Conservation (phyloP, 2,329 filamentous ascomycete genomes). For the Pestalotiopsis sp. region DNA sequence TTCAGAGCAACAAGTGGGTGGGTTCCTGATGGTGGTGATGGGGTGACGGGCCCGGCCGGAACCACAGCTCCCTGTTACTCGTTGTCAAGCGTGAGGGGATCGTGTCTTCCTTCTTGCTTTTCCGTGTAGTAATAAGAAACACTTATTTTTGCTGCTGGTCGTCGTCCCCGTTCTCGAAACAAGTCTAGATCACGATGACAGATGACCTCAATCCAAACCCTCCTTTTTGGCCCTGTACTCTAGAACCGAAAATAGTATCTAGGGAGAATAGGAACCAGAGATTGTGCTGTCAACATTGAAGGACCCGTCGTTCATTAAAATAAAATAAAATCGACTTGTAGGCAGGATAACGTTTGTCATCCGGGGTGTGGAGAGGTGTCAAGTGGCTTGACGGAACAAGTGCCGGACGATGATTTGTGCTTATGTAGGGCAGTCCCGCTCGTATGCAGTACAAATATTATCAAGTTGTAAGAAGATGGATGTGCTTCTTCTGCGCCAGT, state of each 20-base stretch:
- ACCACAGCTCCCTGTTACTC: conserved; percentile 1
- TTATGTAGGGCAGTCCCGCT: not conserved
- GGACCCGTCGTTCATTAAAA: not conserved
- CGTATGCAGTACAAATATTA: not conserved
- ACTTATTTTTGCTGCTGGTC: not conserved
- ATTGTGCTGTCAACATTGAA: not conserved
- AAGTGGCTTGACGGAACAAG: not conserved
- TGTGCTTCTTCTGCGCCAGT: not conserved
- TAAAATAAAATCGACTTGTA: not conserved
- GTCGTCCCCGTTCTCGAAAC: not conserved
- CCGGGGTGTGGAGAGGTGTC: not conserved
- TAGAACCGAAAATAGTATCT: not conserved
- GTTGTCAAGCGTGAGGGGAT: not conserved
- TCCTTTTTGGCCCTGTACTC: not conserved
- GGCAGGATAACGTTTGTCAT: not conserved
- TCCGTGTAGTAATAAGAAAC: not conserved
- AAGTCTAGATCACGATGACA: not conserved
- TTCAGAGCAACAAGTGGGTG: not conserved
- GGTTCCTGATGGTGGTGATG: conserved; percentile 3
- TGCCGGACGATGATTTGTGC: not conserved
- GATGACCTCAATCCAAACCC: not conserved
- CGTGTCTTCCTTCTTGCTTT: not conserved
- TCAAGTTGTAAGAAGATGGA: not conserved
- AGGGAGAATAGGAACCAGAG: not conserved
- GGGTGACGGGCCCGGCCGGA: conserved; percentile 9